Evolutionary conservation across 805 yeast genomes (phyloP).

Genomic region (Metschnikowia picachoensis): DNA sequence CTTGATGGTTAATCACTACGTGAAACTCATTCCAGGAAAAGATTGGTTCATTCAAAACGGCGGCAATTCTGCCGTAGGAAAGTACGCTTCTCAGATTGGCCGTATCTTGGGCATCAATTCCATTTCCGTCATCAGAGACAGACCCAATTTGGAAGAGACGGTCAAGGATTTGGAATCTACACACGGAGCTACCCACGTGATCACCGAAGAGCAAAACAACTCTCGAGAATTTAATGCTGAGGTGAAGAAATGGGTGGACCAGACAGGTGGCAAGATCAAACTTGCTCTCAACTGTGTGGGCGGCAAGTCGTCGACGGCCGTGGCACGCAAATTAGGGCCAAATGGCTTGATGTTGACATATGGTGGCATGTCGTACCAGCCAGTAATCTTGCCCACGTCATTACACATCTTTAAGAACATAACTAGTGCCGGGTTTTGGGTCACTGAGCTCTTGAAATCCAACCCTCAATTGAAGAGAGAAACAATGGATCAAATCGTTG

Average conservation of each 20-base stretch:
- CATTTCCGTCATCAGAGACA: slow-evolving; percentile 81
- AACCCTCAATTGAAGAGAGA: slow-evolving; percentile 33
- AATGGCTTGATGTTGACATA: slow-evolving; percentile 83
- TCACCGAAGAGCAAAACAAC: slow-evolving; percentile 81
- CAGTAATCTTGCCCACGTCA: slow-evolving; percentile 87
- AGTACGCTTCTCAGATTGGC: slow-evolving; percentile 86
- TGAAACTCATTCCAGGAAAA: slow-evolving; percentile 51
- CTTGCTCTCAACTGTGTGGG: slow-evolving; percentile 92
- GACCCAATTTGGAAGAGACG: slow-evolving; percentile 68
- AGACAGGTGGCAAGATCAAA: slow-evolving; percentile 51
- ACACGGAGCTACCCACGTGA: slow-evolving; percentile 83
- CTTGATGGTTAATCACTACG: slow-evolving; percentile 75
- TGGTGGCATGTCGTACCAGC: slow-evolving; percentile 97
- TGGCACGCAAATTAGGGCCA: slow-evolving; percentile 75
- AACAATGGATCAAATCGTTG: slow-evolving; percentile 35
- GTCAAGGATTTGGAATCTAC: slow-evolving; percentile 45
- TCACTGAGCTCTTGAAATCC: slow-evolving; percentile 49
- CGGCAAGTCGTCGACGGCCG: slow-evolving; percentile 75
- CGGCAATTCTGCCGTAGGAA: slow-evolving; percentile 93
- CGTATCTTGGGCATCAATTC: slow-evolving; percentile 75
- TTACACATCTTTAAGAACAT: slow-evolving; percentile 86
- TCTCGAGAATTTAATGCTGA: slow-evolving; percentile 63
- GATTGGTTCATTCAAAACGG: slow-evolving; percentile 97
- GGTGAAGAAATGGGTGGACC: slow-evolving; percentile 51
- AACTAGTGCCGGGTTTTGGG: slow-evolving; percentile 90